Percentiles rank a stretch among this genome's conserved stretches.
phyloP scores from a whole-genome alignment of 257 asterid genomes.

The Henckelia pumila region DNA sequence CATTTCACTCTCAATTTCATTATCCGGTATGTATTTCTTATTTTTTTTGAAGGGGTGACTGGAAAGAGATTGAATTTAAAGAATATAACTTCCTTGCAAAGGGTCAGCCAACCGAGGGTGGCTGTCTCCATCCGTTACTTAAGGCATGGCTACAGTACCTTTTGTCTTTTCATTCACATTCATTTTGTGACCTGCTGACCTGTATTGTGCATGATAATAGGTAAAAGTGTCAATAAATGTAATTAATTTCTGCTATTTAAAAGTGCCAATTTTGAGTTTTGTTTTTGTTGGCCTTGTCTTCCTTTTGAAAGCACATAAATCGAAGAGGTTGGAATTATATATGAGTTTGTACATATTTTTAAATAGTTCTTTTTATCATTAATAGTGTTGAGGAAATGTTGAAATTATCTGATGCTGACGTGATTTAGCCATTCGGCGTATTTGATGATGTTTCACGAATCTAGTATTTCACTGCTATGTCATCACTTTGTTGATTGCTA shows the following conservation, averaged over 20 bases:
- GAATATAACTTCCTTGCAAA: constrained; percentile 93
- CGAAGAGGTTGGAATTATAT: neutral
- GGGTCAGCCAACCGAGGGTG: constrained; percentile 97
- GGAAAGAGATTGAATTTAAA: constrained; percentile 89
- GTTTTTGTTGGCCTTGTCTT: neutral
- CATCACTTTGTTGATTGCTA: neutral
- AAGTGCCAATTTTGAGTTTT: constrained; percentile 1
- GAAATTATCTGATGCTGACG: neutral
- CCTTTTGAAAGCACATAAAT: neutral
- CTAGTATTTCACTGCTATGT: neutral
- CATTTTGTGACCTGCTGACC: neutral
- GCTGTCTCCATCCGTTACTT: constrained; percentile 86
- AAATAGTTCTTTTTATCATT: neutral
- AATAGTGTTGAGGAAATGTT: neutral
- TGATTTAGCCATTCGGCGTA: neutral
- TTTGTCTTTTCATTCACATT: constrained; percentile 10
- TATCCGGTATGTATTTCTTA: constrained; percentile 8
- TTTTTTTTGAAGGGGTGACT: constrained; percentile 72
- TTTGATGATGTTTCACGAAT: constrained; percentile 12
- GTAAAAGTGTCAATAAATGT: neutral
- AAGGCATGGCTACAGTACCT: constrained; percentile 54
- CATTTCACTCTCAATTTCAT: neutral
- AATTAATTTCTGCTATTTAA: constrained; percentile 9
- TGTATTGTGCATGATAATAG: neutral
- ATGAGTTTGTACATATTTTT: too few species aligned